phyloP scores from a whole-genome alignment of 495 filamentous ascomycete species.

The Aspergillus steynii region DNA sequence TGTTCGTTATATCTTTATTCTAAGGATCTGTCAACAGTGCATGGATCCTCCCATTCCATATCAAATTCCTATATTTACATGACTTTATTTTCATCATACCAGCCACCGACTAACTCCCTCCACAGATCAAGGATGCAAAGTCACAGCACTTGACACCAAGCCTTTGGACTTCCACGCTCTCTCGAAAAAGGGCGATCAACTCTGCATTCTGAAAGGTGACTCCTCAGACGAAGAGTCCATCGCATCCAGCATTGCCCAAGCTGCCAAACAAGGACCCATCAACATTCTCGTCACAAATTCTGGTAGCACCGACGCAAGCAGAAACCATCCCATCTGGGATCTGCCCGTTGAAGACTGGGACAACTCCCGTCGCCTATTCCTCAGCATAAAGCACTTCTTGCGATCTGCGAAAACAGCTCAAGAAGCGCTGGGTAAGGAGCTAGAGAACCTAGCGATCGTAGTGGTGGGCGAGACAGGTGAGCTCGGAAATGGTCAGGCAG shows the following conservation, averaged over 20 bases:
- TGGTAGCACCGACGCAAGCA: conserved; percentile 46
- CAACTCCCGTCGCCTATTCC: conserved; percentile 55
- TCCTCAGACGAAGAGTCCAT: conserved; percentile 50
- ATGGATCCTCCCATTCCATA: not conserved
- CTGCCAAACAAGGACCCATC: conserved; percentile 49
- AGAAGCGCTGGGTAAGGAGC: conserved; percentile 29
- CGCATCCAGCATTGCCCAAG: conserved; percentile 38
- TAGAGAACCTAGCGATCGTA: conserved; percentile 54
- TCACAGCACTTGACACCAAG: conserved; percentile 50
- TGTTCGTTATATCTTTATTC: too few relatives aligned
- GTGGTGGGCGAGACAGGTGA: conserved; percentile 53
- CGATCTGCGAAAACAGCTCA: conserved; percentile 38
- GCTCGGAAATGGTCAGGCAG: conserved; percentile 55
- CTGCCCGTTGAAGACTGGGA: conserved; percentile 53
- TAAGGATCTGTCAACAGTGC: not conserved
- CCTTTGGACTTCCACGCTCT: conserved; percentile 24
- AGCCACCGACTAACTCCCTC: not conserved
- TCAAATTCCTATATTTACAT: too few relatives aligned
- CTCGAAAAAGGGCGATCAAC: conserved; percentile 27
- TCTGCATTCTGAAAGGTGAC: conserved; percentile 46
- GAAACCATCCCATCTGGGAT: conserved; percentile 53
- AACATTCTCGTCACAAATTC: conserved; percentile 56
- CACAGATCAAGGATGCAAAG: conserved; percentile 54
- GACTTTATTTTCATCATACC: too few relatives aligned
- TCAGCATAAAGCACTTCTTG: conserved; percentile 60